Evolutionary conservation across 2,329 filamentous ascomycete species (phyloP), one percentile per base, ranked within the genome.

Genomic region (Fusarium sp.): DNA sequence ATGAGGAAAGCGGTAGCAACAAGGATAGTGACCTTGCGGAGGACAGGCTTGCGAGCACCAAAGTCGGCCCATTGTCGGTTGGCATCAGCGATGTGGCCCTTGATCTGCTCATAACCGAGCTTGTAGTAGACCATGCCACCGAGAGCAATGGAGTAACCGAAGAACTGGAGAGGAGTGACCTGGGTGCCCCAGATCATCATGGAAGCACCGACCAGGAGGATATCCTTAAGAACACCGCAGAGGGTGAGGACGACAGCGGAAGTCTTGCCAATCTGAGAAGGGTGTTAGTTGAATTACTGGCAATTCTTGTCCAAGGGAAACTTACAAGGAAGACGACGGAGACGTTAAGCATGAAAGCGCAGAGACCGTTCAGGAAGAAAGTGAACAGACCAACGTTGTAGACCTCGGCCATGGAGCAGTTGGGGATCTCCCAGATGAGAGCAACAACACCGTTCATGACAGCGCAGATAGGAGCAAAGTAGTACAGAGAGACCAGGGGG

Each of bases 181-280:
- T 90, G 88, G 68, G 92, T 92, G 74, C 88, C 88, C 90, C 92
- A 95, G 80, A 95, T 92, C 71, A 92, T 80, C 89, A 94, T 93
- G 66, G 91, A 94, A 46, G 91, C 91, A 55, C 85, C 84, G 63
- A 96, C 93, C 52, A 96, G 90, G 75, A 96, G 87, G 62, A 96
- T 93, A 80, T 96, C 93, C 86, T 95, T 96, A 69, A 96, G 89
- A 41, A 96, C 92, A 84, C 93, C 93, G 77, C 91, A 95, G 48
- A 96, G 90, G 31, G 93, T 96, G 76, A 96, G 90, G 74, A 95
- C 91, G 57, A 96, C 90, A 54, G 92, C 93, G 2, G 92, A 95
- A 18, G 93, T 95, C 85, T 92, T 94, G 84, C 93, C 93, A 77
- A 96, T 95, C 92, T 94, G 71, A 46, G 34, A 6, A n/a, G n/a